These are phyloP conservation scores for Suillus tomentosus DNA, from an alignment of 768 basidiomycete genomes.

Conservation along the genomic window DNA sequence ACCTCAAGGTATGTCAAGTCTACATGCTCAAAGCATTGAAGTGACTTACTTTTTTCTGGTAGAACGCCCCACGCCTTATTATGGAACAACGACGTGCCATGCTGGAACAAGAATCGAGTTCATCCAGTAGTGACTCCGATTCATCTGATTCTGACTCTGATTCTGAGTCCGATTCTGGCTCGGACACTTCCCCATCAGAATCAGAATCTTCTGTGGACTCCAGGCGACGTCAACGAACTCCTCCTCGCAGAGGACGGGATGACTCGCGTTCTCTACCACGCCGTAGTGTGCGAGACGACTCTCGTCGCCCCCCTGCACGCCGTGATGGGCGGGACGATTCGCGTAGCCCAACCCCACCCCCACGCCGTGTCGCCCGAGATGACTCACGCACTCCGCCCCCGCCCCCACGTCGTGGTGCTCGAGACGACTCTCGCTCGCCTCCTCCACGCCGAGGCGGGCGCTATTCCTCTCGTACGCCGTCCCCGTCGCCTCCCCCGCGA, in stretches of 20 bases:
- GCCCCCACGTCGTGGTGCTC: conserved; percentile 18
- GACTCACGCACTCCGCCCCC: conserved; percentile 22
- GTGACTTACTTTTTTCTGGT: conserved; percentile 14
- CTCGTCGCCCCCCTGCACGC: conserved; percentile 6
- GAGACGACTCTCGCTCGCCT: conserved; percentile 37
- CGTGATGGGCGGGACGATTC: conserved; percentile 13
- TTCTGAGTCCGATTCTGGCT: conserved; percentile 43
- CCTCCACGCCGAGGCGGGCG: conserved; percentile 19
- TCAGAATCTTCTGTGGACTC: conserved; percentile 40
- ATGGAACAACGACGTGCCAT: conserved; percentile 93
- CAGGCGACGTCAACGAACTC: conserved; percentile 31
- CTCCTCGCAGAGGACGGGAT: conserved; percentile 31
- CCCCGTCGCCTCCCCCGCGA: conserved; percentile 31
- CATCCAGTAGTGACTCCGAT: conserved; percentile 44
- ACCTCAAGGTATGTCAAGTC: conserved; percentile 69
- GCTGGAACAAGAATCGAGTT: conserved; percentile 66
- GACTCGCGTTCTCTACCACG: conserved; percentile 29
- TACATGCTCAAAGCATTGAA: not conserved
- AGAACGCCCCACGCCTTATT: conserved; percentile 92
- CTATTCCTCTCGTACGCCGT: conserved; percentile 23
- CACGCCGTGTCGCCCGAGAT: conserved; percentile 12
- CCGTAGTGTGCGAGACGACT: conserved; percentile 4
- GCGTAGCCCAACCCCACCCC: conserved; percentile 9
- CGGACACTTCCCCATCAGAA: conserved; percentile 40
- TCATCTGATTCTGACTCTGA: conserved; percentile 42